These are phyloP conservation scores for Escovopsis sp. DNA, from an alignment of 2,329 filamentous ascomycete species.

Conservation along the genomic window DNA sequence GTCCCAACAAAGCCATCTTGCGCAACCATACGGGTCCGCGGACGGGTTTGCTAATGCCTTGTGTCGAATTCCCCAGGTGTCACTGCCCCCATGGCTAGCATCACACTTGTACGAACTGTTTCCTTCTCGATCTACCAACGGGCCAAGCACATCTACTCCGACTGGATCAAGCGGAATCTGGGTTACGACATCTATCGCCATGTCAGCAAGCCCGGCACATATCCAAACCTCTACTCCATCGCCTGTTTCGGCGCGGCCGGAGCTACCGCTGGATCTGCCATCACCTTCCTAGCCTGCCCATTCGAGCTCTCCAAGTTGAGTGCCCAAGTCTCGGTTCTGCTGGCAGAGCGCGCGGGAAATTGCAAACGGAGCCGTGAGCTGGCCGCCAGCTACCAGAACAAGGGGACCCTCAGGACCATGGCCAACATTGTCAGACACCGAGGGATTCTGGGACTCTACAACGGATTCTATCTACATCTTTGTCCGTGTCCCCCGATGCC, in stretches of 20 bases:
- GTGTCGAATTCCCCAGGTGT: conserved; percentile 39
- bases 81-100: conserved; percentile 63
- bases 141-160: conserved; percentile 59
- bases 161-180: conserved; percentile 53
- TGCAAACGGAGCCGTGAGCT: conserved; percentile 39
- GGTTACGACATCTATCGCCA: conserved; percentile 57
- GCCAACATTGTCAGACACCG: conserved; percentile 63
- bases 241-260: conserved; percentile 66
- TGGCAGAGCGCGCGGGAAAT: conserved; percentile 34
- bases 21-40: neutral
- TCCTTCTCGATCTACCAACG: conserved; percentile 70
- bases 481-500: conserved; percentile 34
- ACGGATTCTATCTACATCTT: conserved; percentile 65
- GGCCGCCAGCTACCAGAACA: conserved; percentile 58
- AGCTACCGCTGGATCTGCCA: conserved; percentile 63
- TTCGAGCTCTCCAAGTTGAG: conserved; percentile 86
- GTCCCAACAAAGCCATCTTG: neutral
- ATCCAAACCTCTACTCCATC: conserved; percentile 59
- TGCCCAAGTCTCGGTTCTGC: conserved; percentile 68
- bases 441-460: conserved; percentile 61
- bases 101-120: conserved; percentile 62
- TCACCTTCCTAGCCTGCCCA: conserved; percentile 69
- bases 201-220: conserved; percentile 54
- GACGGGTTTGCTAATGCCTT: too few relatives aligned
- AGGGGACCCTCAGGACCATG: conserved; percentile 63